phyloP scores from a whole-genome alignment of 495 filamentous ascomycete genomes.

The Neurospora sp. region DNA sequence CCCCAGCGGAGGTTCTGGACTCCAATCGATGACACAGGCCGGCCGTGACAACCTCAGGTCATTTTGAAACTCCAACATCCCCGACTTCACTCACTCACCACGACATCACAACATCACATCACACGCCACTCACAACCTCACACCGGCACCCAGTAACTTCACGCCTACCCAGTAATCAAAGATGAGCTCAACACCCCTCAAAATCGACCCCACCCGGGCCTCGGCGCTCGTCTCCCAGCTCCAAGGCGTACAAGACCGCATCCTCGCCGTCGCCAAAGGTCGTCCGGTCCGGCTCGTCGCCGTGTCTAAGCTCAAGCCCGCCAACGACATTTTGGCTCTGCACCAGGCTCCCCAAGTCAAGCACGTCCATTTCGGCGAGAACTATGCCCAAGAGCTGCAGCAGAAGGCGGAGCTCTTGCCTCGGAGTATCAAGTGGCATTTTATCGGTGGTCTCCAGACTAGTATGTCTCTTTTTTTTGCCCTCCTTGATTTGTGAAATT shows the following conservation, averaged over 20 bases:
- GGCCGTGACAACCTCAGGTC: not conserved
- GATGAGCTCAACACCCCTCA: conserved; percentile 19
- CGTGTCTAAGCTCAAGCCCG: conserved; percentile 90
- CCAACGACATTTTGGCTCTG: conserved; percentile 75
- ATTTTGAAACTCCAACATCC: not conserved
- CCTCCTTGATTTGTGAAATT: too few relatives aligned
- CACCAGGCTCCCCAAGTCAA: conserved; percentile 44
- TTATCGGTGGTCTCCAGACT: conserved; percentile 82
- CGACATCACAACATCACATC: not conserved
- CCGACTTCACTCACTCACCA: not conserved
- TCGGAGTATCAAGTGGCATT: conserved; percentile 77
- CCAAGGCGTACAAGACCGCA: conserved; percentile 34
- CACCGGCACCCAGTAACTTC: not conserved
- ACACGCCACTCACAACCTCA: not conserved
- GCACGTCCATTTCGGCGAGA: conserved; percentile 89
- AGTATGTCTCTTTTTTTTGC: conserved; percentile 18
- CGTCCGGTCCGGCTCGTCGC: conserved; percentile 67
- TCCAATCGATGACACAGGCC: not conserved
- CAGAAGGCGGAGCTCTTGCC: conserved; percentile 79
- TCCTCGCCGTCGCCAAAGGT: conserved; percentile 34
- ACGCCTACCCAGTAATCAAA: not conserved
- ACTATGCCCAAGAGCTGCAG: conserved; percentile 87
- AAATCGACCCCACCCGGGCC: conserved; percentile 41
- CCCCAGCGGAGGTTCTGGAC: not conserved
- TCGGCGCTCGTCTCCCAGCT: conserved; percentile 37